Evolutionary conservation across 768 basidiomycete species (phyloP).

Genomic region (Termitomyces sp.): DNA sequence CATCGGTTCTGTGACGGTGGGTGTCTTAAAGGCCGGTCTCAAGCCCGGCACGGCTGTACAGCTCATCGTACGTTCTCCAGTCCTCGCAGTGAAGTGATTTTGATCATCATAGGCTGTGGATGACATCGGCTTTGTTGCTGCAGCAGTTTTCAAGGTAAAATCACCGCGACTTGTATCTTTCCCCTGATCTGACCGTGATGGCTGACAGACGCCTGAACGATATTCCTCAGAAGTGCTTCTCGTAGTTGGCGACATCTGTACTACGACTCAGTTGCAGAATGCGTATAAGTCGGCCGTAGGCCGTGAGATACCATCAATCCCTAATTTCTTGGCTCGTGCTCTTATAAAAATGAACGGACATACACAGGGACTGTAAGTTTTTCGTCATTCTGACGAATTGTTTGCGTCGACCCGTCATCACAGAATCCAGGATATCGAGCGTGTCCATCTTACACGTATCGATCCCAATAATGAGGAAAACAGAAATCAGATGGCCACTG

Average conservation of each 20-base stretch:
- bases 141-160: constrained; percentile 25
- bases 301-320: constrained; percentile 21
- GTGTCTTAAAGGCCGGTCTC: constrained; percentile 27
- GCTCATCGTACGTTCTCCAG: constrained; percentile 24
- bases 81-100: neutral
- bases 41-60: constrained; percentile 25
- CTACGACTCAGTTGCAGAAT: constrained; percentile 20
- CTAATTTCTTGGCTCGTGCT: constrained; percentile 18
- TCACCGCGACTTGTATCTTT: neutral
- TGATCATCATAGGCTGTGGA: constrained; percentile 20
- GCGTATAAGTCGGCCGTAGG: constrained; percentile 22
- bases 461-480: constrained; percentile 15
- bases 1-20: constrained; percentile 28
- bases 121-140: constrained; percentile 29
- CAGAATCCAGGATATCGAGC: constrained; percentile 23
- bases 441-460: constrained; percentile 14
- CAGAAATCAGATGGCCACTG: constrained; percentile 15
- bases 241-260: constrained; percentile 23
- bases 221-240: constrained; percentile 19
- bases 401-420: neutral
- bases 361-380: constrained; percentile 23
- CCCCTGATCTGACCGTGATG: neutral
- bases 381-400: constrained; percentile 3
- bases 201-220: constrained; percentile 21
- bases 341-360: constrained; percentile 23